Base-by-base conservation (phyloP, 1,284 basidiomycete genomes). In the Veloboletus limbatus region DNA sequence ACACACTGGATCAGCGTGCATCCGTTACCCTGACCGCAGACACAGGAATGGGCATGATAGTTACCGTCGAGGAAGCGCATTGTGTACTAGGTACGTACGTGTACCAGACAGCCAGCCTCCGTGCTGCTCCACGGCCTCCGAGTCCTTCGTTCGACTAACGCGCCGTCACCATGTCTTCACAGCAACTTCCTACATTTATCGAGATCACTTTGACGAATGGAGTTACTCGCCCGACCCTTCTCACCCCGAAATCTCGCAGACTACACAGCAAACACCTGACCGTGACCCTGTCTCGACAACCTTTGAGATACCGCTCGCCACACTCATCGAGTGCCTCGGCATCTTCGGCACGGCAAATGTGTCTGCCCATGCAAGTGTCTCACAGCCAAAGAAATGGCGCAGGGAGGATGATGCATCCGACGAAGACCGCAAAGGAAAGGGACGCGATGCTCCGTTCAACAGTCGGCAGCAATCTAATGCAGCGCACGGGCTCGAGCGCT, bases 121-220 rank as follows among this genome's bases (percentile, higher is more conserved):
- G 22, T 48, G 54, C 33, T 34, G 31, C 30, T 40, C 6, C 34
- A 41, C n/a, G 13, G 27, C 32, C 2, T 14, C n/a, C 16, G n/a
- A n/a, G n/a, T 37, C 16, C 33, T 30, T 40, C 17, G 4, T 14
- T 16, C 33, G 10, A 43, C 32, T 37, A 40, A 50, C 35, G 16
- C 16, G 8, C n/a, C 22, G 10, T 38, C 39, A 8, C 26, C n/a
- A 2, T 10, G 22, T 43, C 14, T 31, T 21, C 33, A 41, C 54
- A 93, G 93, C 84, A 28, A 88, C 85, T 8, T 91, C 93, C n/a
- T 97, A 85, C 65, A 82, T 96, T 41, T 86, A 88, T 47, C 68
- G 78, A 13, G 77, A 80, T 52, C 75, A 92, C 22, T 97, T 97
- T 65, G 81, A 90, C 52, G 81, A 86, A 59, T 97, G 62, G 62